Conservation (phyloP, 805 yeast species). For the Ogataea philodendri region DNA sequence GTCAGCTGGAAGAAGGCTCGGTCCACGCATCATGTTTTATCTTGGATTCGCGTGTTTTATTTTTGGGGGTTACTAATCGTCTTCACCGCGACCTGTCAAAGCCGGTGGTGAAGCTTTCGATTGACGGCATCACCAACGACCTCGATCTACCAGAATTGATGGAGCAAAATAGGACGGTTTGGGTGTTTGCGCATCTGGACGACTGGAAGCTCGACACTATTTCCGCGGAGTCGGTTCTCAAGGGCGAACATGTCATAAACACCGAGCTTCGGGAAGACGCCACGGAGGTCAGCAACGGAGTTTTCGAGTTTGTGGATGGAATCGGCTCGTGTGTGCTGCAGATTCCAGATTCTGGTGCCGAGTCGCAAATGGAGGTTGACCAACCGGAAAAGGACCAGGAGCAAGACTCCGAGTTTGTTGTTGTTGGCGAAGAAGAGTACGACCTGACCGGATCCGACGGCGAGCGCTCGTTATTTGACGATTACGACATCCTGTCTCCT, state of each 20-base stretch:
- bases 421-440: slow-evolving; percentile 2
- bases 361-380: slow-evolving; percentile 4
- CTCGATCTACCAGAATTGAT: no score
- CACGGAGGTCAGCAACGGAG: neutral
- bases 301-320: neutral
- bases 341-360: no score
- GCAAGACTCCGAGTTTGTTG: slow-evolving; percentile 1
- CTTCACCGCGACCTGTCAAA: slow-evolving; percentile 8
- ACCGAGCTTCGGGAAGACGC: slow-evolving; percentile 1
- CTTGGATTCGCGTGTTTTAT: no score
- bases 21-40: no score
- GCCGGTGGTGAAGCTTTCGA: slow-evolving; percentile 12
- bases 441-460: slow-evolving; percentile 2
- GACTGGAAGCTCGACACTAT: slow-evolving; percentile 6
- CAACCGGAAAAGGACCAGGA: no score
- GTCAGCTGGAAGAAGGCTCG: no score
- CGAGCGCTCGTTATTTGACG: slow-evolving; percentile 15
- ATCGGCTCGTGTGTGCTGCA: slow-evolving; percentile 1
- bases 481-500: slow-evolving; percentile 26
- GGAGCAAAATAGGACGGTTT: no score
- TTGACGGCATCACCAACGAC: slow-evolving; percentile 5
- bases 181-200: slow-evolving; percentile 15
- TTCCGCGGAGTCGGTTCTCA: slow-evolving; percentile 1
- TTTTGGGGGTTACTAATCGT: slow-evolving; percentile 11
- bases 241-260: neutral